Evolutionary conservation across 768 basidiomycete species (phyloP).

Genomic region (Kwoniella sp.): DNA sequence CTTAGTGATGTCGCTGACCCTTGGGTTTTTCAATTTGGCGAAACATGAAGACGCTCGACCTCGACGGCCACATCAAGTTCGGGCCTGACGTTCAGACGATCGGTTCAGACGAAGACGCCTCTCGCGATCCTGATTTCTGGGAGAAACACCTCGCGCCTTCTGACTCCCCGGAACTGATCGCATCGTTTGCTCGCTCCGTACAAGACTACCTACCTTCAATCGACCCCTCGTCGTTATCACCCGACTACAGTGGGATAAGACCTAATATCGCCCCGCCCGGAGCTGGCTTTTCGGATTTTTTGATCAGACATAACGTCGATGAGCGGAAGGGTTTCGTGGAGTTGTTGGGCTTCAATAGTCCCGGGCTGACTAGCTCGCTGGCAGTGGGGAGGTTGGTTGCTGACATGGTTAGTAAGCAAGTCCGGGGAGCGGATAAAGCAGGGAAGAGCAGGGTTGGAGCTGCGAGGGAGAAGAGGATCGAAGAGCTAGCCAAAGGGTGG

Average conservation of each 20-base stretch:
- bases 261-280: conserved; percentile 80
- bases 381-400: conserved; percentile 84
- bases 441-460: conserved; percentile 14
- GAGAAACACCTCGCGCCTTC: conserved; percentile 28
- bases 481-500: conserved; percentile 38
- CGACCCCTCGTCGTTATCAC: conserved; percentile 38
- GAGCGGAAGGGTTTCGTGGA: conserved; percentile 66
- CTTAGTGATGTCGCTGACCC: too few relatives aligned
- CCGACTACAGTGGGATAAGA: conserved; percentile 59
- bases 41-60: conserved; percentile 61
- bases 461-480: conserved; percentile 19
- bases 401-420: conserved; percentile 54
- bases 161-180: conserved; percentile 24
- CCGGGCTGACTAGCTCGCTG: conserved; percentile 83
- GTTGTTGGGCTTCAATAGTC: conserved; percentile 86
- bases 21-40: too few relatives aligned
- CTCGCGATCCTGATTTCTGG: conserved; percentile 30
- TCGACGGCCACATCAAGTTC: conserved; percentile 82
- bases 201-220: conserved; percentile 48
- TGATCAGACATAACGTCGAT: conserved; percentile 60
- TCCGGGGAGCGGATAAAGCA: conserved; percentile 20
- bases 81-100: conserved; percentile 90
- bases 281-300: conserved; percentile 83
- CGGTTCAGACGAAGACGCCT: conserved; percentile 60
- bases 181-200: conserved; percentile 72